Evolutionary conservation across 192 early-diverging fungal species (phyloP), one percentile per base, ranked within the genome.

Genomic region (Gigaspora rosea): DNA sequence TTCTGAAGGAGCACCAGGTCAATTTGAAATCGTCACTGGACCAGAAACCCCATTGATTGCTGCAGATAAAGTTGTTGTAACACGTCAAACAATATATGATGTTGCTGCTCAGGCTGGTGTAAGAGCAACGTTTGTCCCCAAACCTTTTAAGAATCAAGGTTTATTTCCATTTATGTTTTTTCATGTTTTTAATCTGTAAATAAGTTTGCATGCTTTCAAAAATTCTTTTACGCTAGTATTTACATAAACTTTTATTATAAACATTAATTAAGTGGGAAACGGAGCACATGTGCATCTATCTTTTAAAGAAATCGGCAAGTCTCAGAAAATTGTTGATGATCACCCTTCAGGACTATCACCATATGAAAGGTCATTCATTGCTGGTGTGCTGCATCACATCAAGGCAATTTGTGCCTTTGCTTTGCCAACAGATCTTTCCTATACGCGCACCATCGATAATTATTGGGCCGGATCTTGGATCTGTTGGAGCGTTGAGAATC

Each of bases 211-310:
- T 69, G 47, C 4, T 49, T 15, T 27, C 11, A 48, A 13, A 69
- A 20, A 48, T 67, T 4, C 10, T 22, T 46, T 27, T 27, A 27
- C 27, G 27, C 27, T 7, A 27, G 10, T 71, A 35, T 52, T 33
- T 41, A 46, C 27, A 13, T 11, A 51, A 11, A 51, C 8, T 51
- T 51, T 51, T 51, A 51, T 11, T 13, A 51, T 51, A 51, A 51
- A 51, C 50, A 52, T 52, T 52, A 13, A 32, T 62, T 3, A 16
- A 72, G 70, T 51, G 6, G 70, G 70, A 52, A 58, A 11, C 32
- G 70, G 51, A 15, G 27, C 70, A 51, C 70, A 72, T 72, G 1
- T 72, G 16, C 70, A 72, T 54, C 15, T 72, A 8, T 72, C 70
- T n/a, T 8, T 65, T 65, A 11, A 65, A 16, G 63, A 65, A 46